Percentiles rank a stretch among this genome's conserved stretches.
These are phyloP conservation scores for Botrytis hyacinthi DNA, from an alignment of 2,329 filamentous ascomycete species.

Conservation along the genomic window DNA sequence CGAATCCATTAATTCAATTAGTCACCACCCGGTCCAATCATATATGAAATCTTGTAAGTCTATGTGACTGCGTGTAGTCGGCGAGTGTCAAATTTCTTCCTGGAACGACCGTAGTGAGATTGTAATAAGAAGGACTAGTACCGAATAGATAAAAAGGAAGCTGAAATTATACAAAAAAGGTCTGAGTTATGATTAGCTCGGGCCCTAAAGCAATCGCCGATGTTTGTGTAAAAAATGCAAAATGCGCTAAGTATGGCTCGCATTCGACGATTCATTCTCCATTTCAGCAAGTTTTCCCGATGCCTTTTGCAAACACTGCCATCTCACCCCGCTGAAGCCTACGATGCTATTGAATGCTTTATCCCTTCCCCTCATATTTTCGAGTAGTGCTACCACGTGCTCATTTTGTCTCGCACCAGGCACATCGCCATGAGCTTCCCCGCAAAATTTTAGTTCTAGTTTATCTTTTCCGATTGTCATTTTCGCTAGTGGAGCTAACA, in stretches of 20 bases:
- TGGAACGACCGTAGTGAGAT: not conserved
- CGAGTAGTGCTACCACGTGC: constrained; percentile 23
- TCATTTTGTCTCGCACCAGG: constrained; percentile 22
- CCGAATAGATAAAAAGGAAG: not conserved
- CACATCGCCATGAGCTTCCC: not conserved
- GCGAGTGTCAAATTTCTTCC: not conserved
- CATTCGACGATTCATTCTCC: not conserved
- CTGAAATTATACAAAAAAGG: not conserved
- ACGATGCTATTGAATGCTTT: constrained; percentile 41
- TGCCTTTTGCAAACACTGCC: constrained; percentile 37
- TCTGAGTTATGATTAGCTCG: not conserved
- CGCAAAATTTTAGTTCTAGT: constrained; percentile 26
- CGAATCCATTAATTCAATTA: not conserved
- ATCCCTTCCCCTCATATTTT: constrained; percentile 38
- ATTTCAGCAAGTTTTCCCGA: not conserved
- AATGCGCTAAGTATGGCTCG: not conserved
- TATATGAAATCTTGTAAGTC: not conserved
- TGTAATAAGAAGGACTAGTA: not conserved
- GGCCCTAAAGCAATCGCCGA: not conserved
- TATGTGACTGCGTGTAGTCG: not conserved
- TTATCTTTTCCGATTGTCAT: constrained; percentile 25
- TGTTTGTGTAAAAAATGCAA: not conserved
- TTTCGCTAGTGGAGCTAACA: constrained; percentile 24
- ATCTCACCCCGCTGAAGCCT: constrained; percentile 40
- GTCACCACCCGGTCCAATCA: not conserved